Base-by-base conservation (phyloP, 2,329 filamentous ascomycete species). In the Botrytis galanthina region DNA sequence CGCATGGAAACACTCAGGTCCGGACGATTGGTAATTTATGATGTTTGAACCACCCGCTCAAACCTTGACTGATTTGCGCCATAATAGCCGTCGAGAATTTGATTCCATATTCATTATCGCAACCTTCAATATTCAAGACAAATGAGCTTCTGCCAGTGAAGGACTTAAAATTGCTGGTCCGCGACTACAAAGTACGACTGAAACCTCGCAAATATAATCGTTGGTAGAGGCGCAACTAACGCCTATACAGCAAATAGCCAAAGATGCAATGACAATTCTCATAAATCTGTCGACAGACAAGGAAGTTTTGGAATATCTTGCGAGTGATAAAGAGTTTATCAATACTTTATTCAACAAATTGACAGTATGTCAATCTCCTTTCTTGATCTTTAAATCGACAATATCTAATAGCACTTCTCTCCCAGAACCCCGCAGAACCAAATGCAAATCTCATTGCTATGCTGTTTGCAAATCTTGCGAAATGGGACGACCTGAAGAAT, bases 381-480 rank as follows among this genome's bases (percentile, higher is more conserved):
- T 74, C 74, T 74, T 29, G 29, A 57, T 66, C 69, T 59, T 48
- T 70, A 54, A 64, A 42, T 69, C 20, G 22, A 59, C 59, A 35
- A 63, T 7, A 16, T 44, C 37, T 51, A 22, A 60, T 26, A 20
- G 8, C 35, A 32, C 46, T 73, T 44, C 61, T 46, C 72, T 46
- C 18, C 67, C 75, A 93, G 91, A 87, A 89, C 78, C 85, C 88
- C 5, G 89, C 91, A 70, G 95, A 98, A 81, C 87, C 89, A 44
- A 95, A 95, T 80, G 94, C 93, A 70, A 92, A 98, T 80, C 87
- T 96, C 59, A 84, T 97, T 63, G 90, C 94, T 63, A 98, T 98
- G 94, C 88, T 99, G 22, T 87, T 98, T 37, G 94, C 96, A 81
- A 99, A 99, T 80, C 86, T 99, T 71, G 88, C 91, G 74, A 98